Evolutionary conservation across 768 basidiomycete genomes (phyloP).

Genomic region (Pleurotus sapidus): DNA sequence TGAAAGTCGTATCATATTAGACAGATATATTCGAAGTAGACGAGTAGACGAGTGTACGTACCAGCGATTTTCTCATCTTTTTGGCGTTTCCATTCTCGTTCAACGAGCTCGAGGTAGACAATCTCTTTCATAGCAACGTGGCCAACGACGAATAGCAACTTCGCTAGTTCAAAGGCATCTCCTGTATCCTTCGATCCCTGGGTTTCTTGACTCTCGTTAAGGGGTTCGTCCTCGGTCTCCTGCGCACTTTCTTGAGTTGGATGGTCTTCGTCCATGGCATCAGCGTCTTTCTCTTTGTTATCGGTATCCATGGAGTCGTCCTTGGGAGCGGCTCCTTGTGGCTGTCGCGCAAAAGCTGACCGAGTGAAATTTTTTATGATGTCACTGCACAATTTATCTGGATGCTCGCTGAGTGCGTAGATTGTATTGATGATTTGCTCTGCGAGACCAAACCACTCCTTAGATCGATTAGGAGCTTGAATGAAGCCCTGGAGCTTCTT

Average conservation of each 20-base stretch:
- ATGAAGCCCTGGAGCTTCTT: slow-evolving; percentile 78
- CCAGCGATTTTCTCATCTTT: slow-evolving; percentile 87
- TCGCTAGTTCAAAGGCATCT: slow-evolving; percentile 85
- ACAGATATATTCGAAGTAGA: neutral
- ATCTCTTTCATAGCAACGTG: slow-evolving; percentile 98
- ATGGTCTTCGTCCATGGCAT: slow-evolving; percentile 58
- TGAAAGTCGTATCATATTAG: slow-evolving; percentile 14
- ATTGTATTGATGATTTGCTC: slow-evolving; percentile 97
- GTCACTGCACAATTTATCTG: slow-evolving; percentile 76
- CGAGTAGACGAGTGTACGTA: slow-evolving; percentile 28
- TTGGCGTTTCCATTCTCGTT: slow-evolving; percentile 94
- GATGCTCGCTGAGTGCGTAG: slow-evolving; percentile 92
- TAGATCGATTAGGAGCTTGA: slow-evolving; percentile 74
- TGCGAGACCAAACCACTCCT: slow-evolving; percentile 96
- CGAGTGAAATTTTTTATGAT: slow-evolving; percentile 81
- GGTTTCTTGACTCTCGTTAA: slow-evolving; percentile 12
- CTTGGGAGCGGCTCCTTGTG: slow-evolving; percentile 13
- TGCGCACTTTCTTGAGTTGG: slow-evolving; percentile 29
- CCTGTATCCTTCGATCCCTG: slow-evolving; percentile 49
- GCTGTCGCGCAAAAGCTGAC: slow-evolving; percentile 55
- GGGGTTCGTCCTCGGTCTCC: slow-evolving; percentile 19
- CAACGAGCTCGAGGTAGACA: slow-evolving; percentile 92
- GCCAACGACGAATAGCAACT: slow-evolving; percentile 93
- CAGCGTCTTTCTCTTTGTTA: slow-evolving; percentile 31
- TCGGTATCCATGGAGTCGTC: slow-evolving; percentile 11